phyloP scores from a whole-genome alignment of 352 stramenopile genomes.

The Phytophthora meadii region DNA sequence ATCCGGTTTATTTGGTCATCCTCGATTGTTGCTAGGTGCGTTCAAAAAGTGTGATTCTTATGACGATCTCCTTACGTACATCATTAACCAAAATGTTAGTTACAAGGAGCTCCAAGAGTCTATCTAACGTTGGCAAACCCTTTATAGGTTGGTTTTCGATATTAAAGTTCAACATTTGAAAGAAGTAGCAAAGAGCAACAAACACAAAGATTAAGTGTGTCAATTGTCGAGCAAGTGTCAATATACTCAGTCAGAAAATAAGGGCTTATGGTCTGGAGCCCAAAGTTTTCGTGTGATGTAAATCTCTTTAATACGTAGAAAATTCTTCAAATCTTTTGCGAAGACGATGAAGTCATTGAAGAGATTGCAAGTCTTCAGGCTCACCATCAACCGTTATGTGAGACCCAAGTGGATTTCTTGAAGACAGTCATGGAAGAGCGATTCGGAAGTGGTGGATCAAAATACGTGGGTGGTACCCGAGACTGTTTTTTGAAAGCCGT shows the following conservation, averaged over 20 bases:
- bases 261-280: too few species aligned
- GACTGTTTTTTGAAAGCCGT: slow-evolving; percentile 8
- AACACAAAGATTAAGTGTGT: too few species aligned
- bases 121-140: too few species aligned
- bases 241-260: too few species aligned
- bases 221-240: too few species aligned
- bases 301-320: too few species aligned
- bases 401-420: slow-evolving; percentile 21
- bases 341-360: background rate
- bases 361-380: slow-evolving; percentile 20
- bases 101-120: too few species aligned
- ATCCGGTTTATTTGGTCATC: background rate
- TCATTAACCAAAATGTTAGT: background rate
- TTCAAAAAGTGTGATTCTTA: background rate
- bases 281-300: too few species aligned
- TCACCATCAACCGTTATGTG: slow-evolving; percentile 2
- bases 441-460: slow-evolving; percentile 1
- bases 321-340: too few species aligned
- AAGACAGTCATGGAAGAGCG: slow-evolving; percentile 34
- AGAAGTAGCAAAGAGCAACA: too few species aligned
- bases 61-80: background rate
- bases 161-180: too few species aligned
- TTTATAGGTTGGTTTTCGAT: too few species aligned
- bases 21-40: background rate
- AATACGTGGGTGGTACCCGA: slow-evolving; percentile 21